Evolutionary conservation across 2,329 filamentous ascomycete genomes (phyloP).

Genomic region (Penicillium freii): DNA sequence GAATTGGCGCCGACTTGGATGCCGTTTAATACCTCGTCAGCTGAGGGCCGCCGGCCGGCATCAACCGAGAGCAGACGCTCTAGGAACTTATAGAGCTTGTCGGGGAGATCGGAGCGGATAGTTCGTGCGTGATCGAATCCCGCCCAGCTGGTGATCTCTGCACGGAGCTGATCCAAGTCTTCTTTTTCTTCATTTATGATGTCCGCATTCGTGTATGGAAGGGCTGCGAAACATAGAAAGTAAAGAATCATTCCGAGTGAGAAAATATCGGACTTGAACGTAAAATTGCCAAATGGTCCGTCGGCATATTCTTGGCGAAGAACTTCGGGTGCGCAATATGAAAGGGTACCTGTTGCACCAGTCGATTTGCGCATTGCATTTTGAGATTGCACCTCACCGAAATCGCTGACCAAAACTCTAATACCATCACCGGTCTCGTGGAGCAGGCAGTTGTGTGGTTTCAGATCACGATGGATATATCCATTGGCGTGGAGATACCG

Average conservation of each 20-base stretch:
- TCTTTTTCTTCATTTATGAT: constrained; percentile 86
- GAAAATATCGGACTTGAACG: constrained; percentile 96
- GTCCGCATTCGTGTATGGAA: constrained; percentile 84
- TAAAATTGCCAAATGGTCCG: constrained; percentile 86
- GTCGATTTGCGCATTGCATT: constrained; percentile 81
- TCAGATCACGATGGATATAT: constrained; percentile 94
- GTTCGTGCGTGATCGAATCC: constrained; percentile 78
- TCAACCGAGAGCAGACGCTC: constrained; percentile 76
- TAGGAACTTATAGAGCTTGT: constrained; percentile 80
- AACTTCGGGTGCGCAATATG: constrained; percentile 95
- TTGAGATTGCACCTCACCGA: constrained; percentile 90
- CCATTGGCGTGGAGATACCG: constrained; percentile 86
- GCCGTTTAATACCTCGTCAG: constrained; percentile 76
- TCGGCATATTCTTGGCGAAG: constrained; percentile 61
- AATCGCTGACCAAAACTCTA: constrained; percentile 89
- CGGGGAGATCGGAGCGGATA: constrained; percentile 76
- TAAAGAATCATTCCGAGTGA: constrained; percentile 97
- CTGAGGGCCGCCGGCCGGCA: constrained; percentile 73
- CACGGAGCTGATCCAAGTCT: constrained; percentile 78
- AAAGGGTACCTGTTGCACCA: constrained; percentile 92
- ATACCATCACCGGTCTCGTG: constrained; percentile 71
- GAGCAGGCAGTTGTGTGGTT: constrained; percentile 91
- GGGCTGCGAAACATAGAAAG: constrained; percentile 89
- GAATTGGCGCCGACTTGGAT: constrained; percentile 65
- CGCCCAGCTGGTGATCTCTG: constrained; percentile 81